A percentile compares a stretch with the other conserved stretches of the same genome.
phyloP scores from a whole-genome alignment of 2,329 filamentous ascomycete genomes.

The Lecanosticta acicola region DNA sequence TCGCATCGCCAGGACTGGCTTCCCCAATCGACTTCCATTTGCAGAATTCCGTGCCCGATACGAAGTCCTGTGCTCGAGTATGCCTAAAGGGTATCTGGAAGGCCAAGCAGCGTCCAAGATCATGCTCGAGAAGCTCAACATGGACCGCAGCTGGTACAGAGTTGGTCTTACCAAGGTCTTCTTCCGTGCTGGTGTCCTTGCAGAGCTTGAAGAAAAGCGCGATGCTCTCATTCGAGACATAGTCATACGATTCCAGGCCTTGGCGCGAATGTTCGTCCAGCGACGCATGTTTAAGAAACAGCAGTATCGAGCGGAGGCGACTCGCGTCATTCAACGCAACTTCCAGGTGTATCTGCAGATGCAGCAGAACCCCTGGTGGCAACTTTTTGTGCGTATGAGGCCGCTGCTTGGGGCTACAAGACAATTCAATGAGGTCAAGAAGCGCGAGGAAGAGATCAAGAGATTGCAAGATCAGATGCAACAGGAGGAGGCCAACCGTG shows the following conservation, averaged over 20 bases:
- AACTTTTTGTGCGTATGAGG: conserved; percentile 88
- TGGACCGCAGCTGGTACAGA: conserved; percentile 82
- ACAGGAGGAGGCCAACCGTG: conserved; percentile 65
- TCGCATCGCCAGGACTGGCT: conserved; percentile 90
- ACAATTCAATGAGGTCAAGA: conserved; percentile 89
- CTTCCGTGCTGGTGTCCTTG: conserved; percentile 91
- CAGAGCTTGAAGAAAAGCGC: conserved; percentile 92
- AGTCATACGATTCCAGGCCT: conserved; percentile 86
- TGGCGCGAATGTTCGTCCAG: conserved; percentile 84
- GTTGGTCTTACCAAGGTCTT: conserved; percentile 97
- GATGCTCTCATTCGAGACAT: conserved; percentile 91
- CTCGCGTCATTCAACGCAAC: conserved; percentile 88
- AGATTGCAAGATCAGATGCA: conserved; percentile 79
- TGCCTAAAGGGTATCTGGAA: conserved; percentile 87
- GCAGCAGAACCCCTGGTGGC: conserved; percentile 95
- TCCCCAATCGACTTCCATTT: conserved; percentile 88
- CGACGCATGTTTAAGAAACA: conserved; percentile 85
- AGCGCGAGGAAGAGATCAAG: conserved; percentile 87
- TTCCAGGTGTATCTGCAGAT: conserved; percentile 88
- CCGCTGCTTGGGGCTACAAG: conserved; percentile 87
- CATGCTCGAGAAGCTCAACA: conserved; percentile 81
- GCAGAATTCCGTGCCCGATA: conserved; percentile 93
- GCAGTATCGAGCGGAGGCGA: conserved; percentile 89
- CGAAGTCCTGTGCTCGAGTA: conserved; percentile 81
- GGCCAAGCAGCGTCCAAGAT: conserved; percentile 78